Conservation (phyloP, 2,329 filamentous ascomycete genomes). For the Neofusicoccum parvum region DNA sequence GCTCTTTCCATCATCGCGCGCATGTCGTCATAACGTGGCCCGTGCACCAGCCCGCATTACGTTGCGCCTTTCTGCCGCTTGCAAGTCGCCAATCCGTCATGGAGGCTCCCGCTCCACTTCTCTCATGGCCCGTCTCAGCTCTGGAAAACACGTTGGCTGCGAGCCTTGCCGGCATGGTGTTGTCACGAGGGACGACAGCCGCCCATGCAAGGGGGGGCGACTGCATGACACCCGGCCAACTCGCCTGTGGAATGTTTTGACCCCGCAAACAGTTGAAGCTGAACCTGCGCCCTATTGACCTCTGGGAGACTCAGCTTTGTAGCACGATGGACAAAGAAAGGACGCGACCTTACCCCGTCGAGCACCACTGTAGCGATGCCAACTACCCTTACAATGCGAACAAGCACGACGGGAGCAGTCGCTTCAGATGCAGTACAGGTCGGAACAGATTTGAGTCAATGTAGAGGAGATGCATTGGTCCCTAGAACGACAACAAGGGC, state of each 20-base stretch:
- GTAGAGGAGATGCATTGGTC: constrained; percentile 6
- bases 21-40: constrained; percentile 14
- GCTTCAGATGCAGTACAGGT: neutral
- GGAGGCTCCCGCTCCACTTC: neutral
- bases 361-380: too few species aligned
- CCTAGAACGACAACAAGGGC: neutral
- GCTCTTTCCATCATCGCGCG: constrained; percentile 8
- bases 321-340: too few species aligned
- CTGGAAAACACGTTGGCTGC: neutral
- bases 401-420: neutral
- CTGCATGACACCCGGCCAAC: neutral
- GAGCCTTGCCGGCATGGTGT: neutral
- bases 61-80: neutral
- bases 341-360: too few species aligned
- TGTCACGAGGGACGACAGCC: neutral
- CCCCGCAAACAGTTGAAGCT: neutral
- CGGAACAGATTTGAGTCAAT: neutral
- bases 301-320: too few species aligned
- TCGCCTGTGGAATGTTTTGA: neutral
- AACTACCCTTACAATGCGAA: too few species aligned
- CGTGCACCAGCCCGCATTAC: constrained; percentile 8
- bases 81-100: constrained; percentile 1
- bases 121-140: neutral
- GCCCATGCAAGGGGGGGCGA: neutral
- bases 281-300: too few species aligned